Conservation (phyloP, 192 early-diverging fungal genomes). For the Backusella westeae region DNA sequence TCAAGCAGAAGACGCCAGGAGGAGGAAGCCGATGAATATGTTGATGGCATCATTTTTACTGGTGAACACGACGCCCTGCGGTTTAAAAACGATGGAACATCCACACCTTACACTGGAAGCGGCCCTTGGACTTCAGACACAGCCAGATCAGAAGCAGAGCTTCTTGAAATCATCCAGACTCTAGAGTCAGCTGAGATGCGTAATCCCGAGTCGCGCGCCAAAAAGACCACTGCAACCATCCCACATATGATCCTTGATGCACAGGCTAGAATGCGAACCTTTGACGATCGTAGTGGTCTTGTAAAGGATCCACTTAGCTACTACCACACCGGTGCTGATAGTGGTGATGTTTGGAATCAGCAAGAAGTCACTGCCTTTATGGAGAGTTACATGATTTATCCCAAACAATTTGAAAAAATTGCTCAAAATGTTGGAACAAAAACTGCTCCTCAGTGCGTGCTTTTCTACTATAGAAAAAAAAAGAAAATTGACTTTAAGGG, state of each 20-base stretch:
- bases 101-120: conserved; percentile 26
- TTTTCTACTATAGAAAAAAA: conserved; percentile 80
- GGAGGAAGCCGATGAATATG: conserved; percentile 21
- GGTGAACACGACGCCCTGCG: conserved; percentile 26
- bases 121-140: conserved; percentile 63
- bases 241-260: conserved; percentile 71
- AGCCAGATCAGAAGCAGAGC: conserved; percentile 76
- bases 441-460: conserved; percentile 65
- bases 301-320: conserved; percentile 58
- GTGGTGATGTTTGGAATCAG: conserved; percentile 61
- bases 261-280: conserved; percentile 49
- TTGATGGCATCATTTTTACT: conserved; percentile 21
- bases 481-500: conserved; percentile 70
- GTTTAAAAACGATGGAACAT: conserved; percentile 16
- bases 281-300: conserved; percentile 58
- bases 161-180: conserved; percentile 71
- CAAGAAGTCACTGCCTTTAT: conserved; percentile 65
- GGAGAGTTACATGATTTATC: conserved; percentile 61
- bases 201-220: conserved; percentile 68
- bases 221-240: conserved; percentile 69
- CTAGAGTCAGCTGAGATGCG: conserved; percentile 69
- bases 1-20: conserved; percentile 9
- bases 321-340: conserved; percentile 59
- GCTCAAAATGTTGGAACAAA: conserved; percentile 62
- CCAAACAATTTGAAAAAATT: conserved; percentile 78